Percentiles rank a stretch among this genome's conserved stretches.
Conservation (phyloP, 83 land plant genomes). For the Isoetes engelmannii region DNA sequence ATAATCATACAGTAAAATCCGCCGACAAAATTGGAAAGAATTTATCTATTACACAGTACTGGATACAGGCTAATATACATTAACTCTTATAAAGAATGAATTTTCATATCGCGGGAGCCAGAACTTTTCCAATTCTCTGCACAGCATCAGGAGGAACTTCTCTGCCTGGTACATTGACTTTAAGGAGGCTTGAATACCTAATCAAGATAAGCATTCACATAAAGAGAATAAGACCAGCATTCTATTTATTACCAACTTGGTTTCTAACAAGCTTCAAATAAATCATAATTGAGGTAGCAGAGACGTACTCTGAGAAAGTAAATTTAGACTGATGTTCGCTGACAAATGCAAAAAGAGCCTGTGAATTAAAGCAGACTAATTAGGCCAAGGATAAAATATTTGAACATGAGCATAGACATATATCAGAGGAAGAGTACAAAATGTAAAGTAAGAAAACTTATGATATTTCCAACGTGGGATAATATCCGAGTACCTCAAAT, state of each 20-base stretch:
- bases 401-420: not conserved
- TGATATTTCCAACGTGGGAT: not conserved
- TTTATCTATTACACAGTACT: no score
- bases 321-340: constrained; percentile 60
- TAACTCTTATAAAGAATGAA: not conserved
- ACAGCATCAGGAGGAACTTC: constrained; percentile 80
- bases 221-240: not conserved
- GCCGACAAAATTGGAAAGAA: no score
- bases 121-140: constrained; percentile 55
- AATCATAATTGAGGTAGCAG: not conserved
- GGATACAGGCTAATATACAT: no score
- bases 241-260: no score
- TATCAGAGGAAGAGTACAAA: not conserved
- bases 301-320: constrained; percentile 61
- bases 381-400: not conserved
- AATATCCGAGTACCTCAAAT: constrained; percentile 66
- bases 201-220: not conserved
- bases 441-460: not conserved
- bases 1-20: no score
- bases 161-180: constrained; percentile 83
- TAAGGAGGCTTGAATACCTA: constrained; percentile 78
- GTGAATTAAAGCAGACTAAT: constrained; percentile 15
- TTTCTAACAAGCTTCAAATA: not conserved
- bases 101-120: constrained; percentile 29
- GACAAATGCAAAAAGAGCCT: constrained; percentile 93